Percentiles rank a stretch among this genome's conserved stretches.
phyloP scores from a whole-genome alignment of 1,139 yeast genomes.

The Sugiyamaella grinbergsii region DNA sequence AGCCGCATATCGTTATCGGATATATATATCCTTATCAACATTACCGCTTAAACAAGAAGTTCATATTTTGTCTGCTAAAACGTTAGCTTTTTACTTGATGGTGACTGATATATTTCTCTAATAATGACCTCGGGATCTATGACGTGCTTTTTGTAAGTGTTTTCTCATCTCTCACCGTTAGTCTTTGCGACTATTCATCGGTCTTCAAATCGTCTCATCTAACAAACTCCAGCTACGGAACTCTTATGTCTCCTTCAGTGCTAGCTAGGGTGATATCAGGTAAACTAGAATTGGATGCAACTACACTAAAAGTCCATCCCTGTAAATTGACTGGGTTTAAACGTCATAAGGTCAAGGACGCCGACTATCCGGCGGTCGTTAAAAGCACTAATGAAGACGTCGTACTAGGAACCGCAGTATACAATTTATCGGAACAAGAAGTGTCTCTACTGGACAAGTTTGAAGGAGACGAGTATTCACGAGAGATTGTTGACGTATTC shows the following conservation, averaged over 20 bases:
- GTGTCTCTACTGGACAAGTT: constrained; percentile 36
- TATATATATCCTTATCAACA: background rate
- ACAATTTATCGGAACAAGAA: constrained; percentile 32
- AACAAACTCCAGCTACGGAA: constrained; percentile 42
- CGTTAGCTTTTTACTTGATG: background rate
- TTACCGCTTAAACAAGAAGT: too few species aligned
- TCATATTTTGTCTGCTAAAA: background rate
- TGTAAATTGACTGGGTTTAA: constrained; percentile 34
- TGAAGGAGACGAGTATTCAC: constrained; percentile 41
- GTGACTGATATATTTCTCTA: background rate
- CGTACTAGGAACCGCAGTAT: constrained; percentile 39
- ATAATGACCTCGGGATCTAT: constrained; percentile 13
- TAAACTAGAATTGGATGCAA: constrained; percentile 24
- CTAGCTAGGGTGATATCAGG: constrained; percentile 39
- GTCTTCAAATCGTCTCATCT: too few species aligned
- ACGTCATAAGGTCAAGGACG: constrained; percentile 34
- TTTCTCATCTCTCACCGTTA: background rate
- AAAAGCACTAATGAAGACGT: constrained; percentile 16
- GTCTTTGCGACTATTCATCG: too few species aligned
- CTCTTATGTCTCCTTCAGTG: constrained; percentile 41
- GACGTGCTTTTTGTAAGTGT: constrained; percentile 25
- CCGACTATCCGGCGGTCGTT: constrained; percentile 40
- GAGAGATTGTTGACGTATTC: constrained; percentile 31
- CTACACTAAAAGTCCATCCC: constrained; percentile 28
- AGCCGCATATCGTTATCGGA: constrained; percentile 7